Evolutionary conservation across 331 rosid genomes (phyloP), one percentile per base, ranked within the genome.

Genomic region (Stylosanthes scabra): DNA sequence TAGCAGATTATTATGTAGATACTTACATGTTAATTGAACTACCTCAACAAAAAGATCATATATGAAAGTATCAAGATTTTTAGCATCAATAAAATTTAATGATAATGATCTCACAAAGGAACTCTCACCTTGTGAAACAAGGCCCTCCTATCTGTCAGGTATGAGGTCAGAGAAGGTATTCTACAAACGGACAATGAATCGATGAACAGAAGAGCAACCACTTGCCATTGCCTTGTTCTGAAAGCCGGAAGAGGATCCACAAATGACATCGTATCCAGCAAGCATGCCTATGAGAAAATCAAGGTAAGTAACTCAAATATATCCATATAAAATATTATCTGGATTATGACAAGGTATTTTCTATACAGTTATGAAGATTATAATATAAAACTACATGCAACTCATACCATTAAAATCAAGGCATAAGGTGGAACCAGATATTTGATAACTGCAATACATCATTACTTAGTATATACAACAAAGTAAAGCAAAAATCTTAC

Each of bases 231-330:
- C 78, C 88, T 91, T 80, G 78, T 80, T 83, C 91, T 86, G 83
- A 94, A 87, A 77, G 93, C 91, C 52, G 97, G 99, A 70, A 94
- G 81, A 3, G 97, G 88, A 11, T 94, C 96, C 57, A 80, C 68
- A 77, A 88, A 90, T n/a, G 99, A 81, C 96, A 91, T 91, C 10
- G 99, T 91, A 50, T 83, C 96, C 87, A 94, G 74, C 83, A 94
- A 78, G 66, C 82, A 72, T 34, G 78, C 90, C 99, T 84, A 54
- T 13, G 12, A 69, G 25, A 63, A 63, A 64, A 74, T 63, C 13
- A 41, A 42, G 25, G 72, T 69, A 54, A 49, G 42, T 42, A 50
- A 40, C 41, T 66, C 29, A 62, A 31, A 63, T 37, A 58, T 42
- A 57, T n/a, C n/a, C n/a, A n/a, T n/a, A n/a, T n/a, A n/a, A n/a